Conservation (phyloP, 2,329 filamentous ascomycete genomes). For the Trichothecium roseum region DNA sequence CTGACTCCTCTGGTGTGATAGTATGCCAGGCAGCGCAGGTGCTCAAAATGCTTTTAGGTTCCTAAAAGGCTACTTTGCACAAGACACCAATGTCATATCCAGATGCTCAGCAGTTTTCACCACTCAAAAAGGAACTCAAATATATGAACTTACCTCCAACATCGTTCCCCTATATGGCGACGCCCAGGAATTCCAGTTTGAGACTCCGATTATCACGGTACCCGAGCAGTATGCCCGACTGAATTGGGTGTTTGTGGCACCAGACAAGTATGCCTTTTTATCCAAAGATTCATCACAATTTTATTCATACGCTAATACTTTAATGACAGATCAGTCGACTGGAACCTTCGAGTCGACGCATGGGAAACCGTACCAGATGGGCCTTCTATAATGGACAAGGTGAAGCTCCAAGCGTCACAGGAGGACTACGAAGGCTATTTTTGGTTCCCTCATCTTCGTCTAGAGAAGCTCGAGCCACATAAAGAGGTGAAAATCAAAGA, state of each 20-base stretch:
- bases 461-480: background rate
- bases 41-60: conserved; percentile 6
- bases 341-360: conserved; percentile 20
- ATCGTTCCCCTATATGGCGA: too few species aligned
- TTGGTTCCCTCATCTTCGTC: background rate
- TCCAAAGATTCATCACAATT: background rate
- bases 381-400: too few species aligned
- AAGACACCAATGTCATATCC: too few species aligned
- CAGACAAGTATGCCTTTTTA: conserved; percentile 22
- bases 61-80: conserved; percentile 5
- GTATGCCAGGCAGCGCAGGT: background rate
- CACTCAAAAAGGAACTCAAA: too few species aligned
- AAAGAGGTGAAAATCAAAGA: conserved; percentile 6
- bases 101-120: too few species aligned
- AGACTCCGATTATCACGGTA: conserved; percentile 11
- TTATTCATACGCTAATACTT: too few species aligned
- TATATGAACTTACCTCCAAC: too few species aligned
- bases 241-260: conserved; percentile 21
- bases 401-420: too few species aligned
- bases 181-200: conserved; percentile 7
- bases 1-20: background rate
- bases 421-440: background rate
- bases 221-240: conserved; percentile 13
- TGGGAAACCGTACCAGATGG: conserved; percentile 4
- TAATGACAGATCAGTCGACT: conserved; percentile 19